Conservation (phyloP, 441 rosid genomes). For the Gossypium schwendimanii region DNA sequence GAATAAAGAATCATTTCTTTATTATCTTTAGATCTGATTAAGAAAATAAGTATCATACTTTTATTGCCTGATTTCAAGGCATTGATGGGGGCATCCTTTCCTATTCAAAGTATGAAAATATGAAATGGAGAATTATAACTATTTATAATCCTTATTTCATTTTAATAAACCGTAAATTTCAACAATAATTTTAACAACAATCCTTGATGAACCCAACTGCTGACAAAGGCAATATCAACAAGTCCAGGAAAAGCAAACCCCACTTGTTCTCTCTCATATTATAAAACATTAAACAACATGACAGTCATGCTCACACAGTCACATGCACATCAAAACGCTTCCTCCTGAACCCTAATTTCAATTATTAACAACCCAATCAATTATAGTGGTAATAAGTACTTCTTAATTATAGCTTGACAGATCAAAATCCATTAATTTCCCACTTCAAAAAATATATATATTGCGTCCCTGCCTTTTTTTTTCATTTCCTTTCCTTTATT, state of each 20-base stretch:
- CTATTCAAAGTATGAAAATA: not conserved
- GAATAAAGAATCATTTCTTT: not conserved
- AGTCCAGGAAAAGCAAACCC: not conserved
- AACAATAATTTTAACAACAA: not conserved
- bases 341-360: not conserved
- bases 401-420: not conserved
- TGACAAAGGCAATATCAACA: not conserved
- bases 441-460: not conserved
- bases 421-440: slow-evolving; percentile 7
- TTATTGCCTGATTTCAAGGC: not conserved
- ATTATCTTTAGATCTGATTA: not conserved
- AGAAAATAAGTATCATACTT: not conserved
- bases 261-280: not conserved
- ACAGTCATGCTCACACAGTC: not conserved
- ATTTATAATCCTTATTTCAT: no score
- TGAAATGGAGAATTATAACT: not conserved
- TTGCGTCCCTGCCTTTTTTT: slow-evolving; percentile 3
- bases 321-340: slow-evolving; percentile 4
- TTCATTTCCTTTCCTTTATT: slow-evolving; percentile 1
- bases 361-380: not conserved
- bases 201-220: not conserved
- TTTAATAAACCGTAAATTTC: no score
- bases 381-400: not conserved
- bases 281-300: not conserved
- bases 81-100: not conserved